phyloP scores from a whole-genome alignment of 805 yeast genomes.

The Nakazawaea ambrosiae region DNA sequence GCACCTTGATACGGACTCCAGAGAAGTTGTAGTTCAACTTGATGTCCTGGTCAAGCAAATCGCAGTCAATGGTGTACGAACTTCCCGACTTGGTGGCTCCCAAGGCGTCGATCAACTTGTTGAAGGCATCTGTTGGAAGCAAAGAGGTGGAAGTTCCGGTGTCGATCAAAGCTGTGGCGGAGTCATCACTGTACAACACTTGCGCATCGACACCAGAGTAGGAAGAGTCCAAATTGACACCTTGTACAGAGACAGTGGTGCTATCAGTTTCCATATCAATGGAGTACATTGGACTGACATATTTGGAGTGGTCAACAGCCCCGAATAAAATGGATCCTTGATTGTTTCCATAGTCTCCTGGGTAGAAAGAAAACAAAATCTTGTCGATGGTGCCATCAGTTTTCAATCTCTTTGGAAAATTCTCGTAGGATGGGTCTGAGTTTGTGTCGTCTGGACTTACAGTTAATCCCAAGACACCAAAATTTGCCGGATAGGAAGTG shows the following conservation, averaged over 20 bases:
- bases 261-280: constrained; percentile 19
- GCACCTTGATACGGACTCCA: constrained; percentile 8
- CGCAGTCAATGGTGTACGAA: constrained; percentile 4
- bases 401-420: constrained; percentile 25
- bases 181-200: not conserved
- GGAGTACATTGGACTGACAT: constrained; percentile 26
- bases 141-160: constrained; percentile 47
- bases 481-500: constrained; percentile 1
- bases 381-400: constrained; percentile 32
- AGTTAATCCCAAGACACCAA: constrained; percentile 8
- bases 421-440: constrained; percentile 13
- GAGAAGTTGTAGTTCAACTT: constrained; percentile 4
- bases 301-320: constrained; percentile 35
- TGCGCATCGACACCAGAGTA: not conserved
- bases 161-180: constrained; percentile 35
- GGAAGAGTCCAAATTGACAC: constrained; percentile 8
- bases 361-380: constrained; percentile 39
- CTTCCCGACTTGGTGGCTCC: constrained; percentile 2
- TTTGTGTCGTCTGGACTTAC: constrained; percentile 8
- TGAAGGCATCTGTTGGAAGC: constrained; percentile 28
- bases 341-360: constrained; percentile 27
- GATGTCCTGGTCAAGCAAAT: constrained; percentile 1
- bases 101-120: constrained; percentile 2
- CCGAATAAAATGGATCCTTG: constrained; percentile 34
- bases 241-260: constrained; percentile 2